Evolutionary conservation across 331 rosid species (phyloP), one percentile per base, ranked within the genome.

Genomic region (Ulmus americana): DNA sequence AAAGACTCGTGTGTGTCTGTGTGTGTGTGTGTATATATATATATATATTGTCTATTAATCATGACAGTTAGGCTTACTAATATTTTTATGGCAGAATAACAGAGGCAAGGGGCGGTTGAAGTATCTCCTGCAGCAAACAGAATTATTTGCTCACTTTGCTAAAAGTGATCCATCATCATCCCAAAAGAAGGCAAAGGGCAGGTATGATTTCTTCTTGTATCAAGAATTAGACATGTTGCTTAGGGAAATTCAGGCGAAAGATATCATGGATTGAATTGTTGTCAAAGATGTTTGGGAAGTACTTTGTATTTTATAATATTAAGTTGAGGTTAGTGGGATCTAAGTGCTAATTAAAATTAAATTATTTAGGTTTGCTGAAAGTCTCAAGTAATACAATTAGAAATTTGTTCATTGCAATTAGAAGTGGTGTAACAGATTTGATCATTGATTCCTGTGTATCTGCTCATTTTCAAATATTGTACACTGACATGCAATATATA

Each of bases 121-220:
- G 74, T 92, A 86, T 84, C 98, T 92, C 20, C 74, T 92, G 51
- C 95, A 89, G 74, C 98, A 92, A 68, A 92, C 98, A 8, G 98
- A 92, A 79, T 64, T 92, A 50, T 92, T 92, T 83, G 97, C 98
- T 58, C 98, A 92, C 77, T 92, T 92, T 82, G 98, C 98, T 11
- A 92, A 92, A 82, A 82, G 95, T 10, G 95, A 81, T 7, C 91
- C 74, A 10, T 79, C 91, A 70, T 77, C 96, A 43, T 74, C 98
- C 45, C 95, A 76, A 57, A 94, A 85, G 81, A 89, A 83, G 83
- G 40, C 79, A 10, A 89, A 60, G 61, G 98, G 98, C 77, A 85
- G 94, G 98, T 92, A 81, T 16, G 68, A 5, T 11, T 18, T 18
- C 15, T 13, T 45, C 49, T 55, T 28, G 5, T 35, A 18, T 20